Conservation (phyloP, 73 alveolate genomes). For the Urostyla sp. region DNA sequence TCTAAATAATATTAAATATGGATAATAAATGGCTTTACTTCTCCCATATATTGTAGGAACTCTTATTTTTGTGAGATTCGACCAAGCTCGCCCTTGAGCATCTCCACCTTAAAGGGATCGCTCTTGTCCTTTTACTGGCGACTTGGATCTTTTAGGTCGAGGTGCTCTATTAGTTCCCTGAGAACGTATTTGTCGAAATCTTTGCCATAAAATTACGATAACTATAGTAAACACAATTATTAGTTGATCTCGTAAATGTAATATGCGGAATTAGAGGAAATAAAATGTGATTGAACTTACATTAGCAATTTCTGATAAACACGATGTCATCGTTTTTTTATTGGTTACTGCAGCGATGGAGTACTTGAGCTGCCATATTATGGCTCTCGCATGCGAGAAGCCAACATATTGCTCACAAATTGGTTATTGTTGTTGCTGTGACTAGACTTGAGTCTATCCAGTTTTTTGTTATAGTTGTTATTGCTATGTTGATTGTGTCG, state of each 20-base stretch:
- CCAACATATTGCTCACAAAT: constrained; percentile 5
- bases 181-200: constrained; percentile 70
- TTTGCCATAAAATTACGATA: constrained; percentile 39
- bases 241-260: background rate
- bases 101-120: constrained; percentile 65
- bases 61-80: constrained; percentile 38
- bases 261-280: background rate
- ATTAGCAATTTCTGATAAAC: constrained; percentile 49
- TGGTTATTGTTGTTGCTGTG: constrained; percentile 5
- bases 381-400: constrained; percentile 47
- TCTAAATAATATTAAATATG: constrained; percentile 5
- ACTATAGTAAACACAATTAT: constrained; percentile 1
- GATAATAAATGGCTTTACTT: constrained; percentile 38
- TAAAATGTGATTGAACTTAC: constrained; percentile 52
- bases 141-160: constrained; percentile 70
- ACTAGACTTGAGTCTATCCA: background rate
- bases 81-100: constrained; percentile 55
- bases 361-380: constrained; percentile 67
- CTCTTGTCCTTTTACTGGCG: constrained; percentile 47
- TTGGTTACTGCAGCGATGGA: constrained; percentile 18
- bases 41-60: constrained; percentile 64
- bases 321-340: constrained; percentile 48
- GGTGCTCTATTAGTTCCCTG: constrained; percentile 59
- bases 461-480: background rate
- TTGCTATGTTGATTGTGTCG: too few species aligned